Conservation (phyloP, 306 rosid species). For the Casuarina equisetifolia region DNA sequence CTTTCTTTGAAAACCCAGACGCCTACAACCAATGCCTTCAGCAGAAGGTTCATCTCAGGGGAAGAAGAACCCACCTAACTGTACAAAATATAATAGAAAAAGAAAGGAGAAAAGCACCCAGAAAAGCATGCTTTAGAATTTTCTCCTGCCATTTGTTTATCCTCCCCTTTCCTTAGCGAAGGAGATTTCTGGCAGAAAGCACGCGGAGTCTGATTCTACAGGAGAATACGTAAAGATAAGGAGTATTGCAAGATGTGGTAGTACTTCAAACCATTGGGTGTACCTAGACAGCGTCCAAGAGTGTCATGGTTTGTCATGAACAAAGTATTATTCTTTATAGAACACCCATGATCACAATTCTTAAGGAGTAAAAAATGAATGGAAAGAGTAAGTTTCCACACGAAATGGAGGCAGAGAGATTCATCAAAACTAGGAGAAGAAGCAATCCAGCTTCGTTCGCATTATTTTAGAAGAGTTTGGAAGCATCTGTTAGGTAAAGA, state of each 20-base stretch:
- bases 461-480: conserved; percentile 34
- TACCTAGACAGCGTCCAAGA: neutral
- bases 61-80: neutral
- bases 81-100: conserved; percentile 27
- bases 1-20: conserved; percentile 33
- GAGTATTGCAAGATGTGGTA: conserved; percentile 26
- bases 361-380: too few species aligned
- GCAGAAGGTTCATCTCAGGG: conserved; percentile 11
- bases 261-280: conserved; percentile 14
- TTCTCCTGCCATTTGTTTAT: conserved; percentile 21
- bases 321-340: neutral
- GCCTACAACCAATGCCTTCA: conserved; percentile 39
- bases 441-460: conserved; percentile 36
- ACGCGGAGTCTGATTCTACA: conserved; percentile 30
- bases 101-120: conserved; percentile 17
- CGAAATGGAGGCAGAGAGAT: conserved; percentile 2
- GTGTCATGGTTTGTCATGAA: neutral
- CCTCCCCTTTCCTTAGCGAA: conserved; percentile 23
- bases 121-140: conserved; percentile 38
- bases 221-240: neutral
- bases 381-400: too few species aligned
- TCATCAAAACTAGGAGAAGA: conserved; percentile 34
- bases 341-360: too few species aligned
- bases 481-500: conserved; percentile 41
- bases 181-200: conserved; percentile 37